Evolutionary conservation across 1,139 yeast genomes (phyloP).

Genomic region (Eremothecium cymbalariae): DNA sequence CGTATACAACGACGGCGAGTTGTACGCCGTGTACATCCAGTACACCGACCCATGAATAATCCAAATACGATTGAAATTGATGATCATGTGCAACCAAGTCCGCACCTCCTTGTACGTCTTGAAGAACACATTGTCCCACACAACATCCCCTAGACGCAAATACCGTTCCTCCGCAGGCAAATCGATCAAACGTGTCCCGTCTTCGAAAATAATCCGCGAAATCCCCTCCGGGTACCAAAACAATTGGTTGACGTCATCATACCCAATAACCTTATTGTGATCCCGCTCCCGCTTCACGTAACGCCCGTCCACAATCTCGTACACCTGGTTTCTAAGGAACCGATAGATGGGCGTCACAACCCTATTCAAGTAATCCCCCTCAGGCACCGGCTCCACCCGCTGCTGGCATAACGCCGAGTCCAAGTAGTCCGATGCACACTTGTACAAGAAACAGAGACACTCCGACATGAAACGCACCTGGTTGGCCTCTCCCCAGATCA

Average conservation of each 20-base stretch:
- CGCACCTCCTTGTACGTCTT: slow-evolving; percentile 95
- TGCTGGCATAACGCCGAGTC: slow-evolving; percentile 86
- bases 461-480: slow-evolving; percentile 95
- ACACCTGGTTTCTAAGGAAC: slow-evolving; percentile 88
- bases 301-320: slow-evolving; percentile 89
- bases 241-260: slow-evolving; percentile 96
- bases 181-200: slow-evolving; percentile 86
- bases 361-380: slow-evolving; percentile 91
- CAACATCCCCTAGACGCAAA: slow-evolving; percentile 82
- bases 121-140: slow-evolving; percentile 88
- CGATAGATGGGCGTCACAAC: slow-evolving; percentile 87
- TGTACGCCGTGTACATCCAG: slow-evolving; percentile 93
- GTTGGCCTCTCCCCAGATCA: slow-evolving; percentile 98
- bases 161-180: slow-evolving; percentile 85
- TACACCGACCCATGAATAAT: slow-evolving; percentile 78
- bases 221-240: slow-evolving; percentile 99
- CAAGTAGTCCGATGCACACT: slow-evolving; percentile 85
- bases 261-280: slow-evolving; percentile 90
- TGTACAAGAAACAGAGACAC: slow-evolving; percentile 83
- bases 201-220: slow-evolving; percentile 81
- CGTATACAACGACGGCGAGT: slow-evolving; percentile 87
- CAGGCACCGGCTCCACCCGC: slow-evolving; percentile 82
- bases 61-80: slow-evolving; percentile 98
- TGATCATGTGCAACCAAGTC: slow-evolving; percentile 94
- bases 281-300: slow-evolving; percentile 96